Conservation (phyloP, 139 green algal genomes). For the Gonium pectorale region DNA sequence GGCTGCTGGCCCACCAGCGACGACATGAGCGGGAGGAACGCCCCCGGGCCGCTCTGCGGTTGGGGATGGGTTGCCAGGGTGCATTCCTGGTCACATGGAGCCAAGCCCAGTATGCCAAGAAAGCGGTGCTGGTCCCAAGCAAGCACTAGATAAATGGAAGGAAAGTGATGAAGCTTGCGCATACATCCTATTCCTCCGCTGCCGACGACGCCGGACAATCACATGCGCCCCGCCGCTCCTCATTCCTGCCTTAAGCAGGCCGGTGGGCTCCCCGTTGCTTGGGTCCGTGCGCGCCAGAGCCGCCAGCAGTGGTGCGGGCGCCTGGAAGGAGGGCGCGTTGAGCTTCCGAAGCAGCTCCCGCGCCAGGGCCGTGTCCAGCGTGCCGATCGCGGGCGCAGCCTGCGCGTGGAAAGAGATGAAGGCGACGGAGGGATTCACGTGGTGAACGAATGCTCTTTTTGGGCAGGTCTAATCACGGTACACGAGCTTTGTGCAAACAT, state of each 20-base stretch:
- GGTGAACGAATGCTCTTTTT: too few relatives aligned
- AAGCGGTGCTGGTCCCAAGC: background rate
- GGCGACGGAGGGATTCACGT: background rate
- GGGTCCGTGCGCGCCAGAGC: slow-evolving; percentile 49
- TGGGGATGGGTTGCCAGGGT: background rate
- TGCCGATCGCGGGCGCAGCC: slow-evolving; percentile 51
- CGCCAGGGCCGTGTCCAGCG: slow-evolving; percentile 47
- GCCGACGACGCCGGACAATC: too few relatives aligned
- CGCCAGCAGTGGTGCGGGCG: slow-evolving; percentile 42
- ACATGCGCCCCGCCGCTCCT: background rate
- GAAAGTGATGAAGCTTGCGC: too few relatives aligned
- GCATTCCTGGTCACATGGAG: background rate
- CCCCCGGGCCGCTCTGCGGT: slow-evolving; percentile 40
- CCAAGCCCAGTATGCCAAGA: background rate
- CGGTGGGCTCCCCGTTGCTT: slow-evolving; percentile 1
- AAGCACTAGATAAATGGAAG: too few relatives aligned
- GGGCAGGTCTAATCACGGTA: too few relatives aligned
- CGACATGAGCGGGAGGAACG: slow-evolving; percentile 52
- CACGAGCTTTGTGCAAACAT: too few relatives aligned
- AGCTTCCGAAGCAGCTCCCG: slow-evolving; percentile 57
- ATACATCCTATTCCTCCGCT: too few relatives aligned
- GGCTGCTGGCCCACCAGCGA: slow-evolving; percentile 50
- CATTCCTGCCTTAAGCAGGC: slow-evolving; percentile 51
- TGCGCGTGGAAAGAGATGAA: background rate
- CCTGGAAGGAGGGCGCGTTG: slow-evolving; percentile 47